A percentile compares a stretch with the other conserved stretches of the same genome.
Conservation (phyloP, 176 grass and related monocot genomes). For the Hordeum vulgare region MorexV3_pseudomolecules_assembly NC_058518.1:300319381-300319880, state of each 20-base stretch:
- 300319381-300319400: slow-evolving; percentile 59
- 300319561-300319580: no score
- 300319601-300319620: neutral
- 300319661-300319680: neutral
- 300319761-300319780: neutral
- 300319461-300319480: neutral
- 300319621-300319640: neutral
- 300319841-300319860: neutral
- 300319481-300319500: neutral
- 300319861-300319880: neutral
- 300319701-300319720: neutral
- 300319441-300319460: neutral
- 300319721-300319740: neutral
- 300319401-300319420: slow-evolving; percentile 47
- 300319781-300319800: neutral
- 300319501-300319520: neutral
- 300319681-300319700: neutral
- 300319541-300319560: no score
- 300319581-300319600: neutral
- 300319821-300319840: neutral
- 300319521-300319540: neutral
- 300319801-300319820: neutral
- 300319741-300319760: neutral
- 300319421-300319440: neutral
- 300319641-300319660: neutral